phyloP scores from a whole-genome alignment of 2,329 filamentous ascomycete species.

The Pseudocercospora pini-densiflorae region DNA sequence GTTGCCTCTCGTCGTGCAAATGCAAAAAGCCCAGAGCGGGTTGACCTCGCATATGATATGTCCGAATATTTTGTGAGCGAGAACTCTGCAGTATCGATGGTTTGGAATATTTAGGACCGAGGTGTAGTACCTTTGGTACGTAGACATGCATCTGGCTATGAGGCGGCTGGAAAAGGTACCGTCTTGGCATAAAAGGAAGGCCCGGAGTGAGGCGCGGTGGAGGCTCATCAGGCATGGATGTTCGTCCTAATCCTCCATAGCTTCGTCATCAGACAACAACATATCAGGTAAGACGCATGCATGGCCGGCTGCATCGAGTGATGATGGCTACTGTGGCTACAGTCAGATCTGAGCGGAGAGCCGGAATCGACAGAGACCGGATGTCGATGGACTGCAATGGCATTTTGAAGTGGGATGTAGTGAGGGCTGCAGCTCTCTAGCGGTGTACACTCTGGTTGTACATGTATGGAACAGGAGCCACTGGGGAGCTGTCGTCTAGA shows the following conservation, averaged over 20 bases:
- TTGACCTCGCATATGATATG: no score
- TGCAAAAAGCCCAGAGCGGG: no score
- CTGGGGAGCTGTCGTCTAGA: neutral
- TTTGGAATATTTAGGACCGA: no score
- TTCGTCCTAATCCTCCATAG: neutral
- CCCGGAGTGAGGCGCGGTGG: neutral
- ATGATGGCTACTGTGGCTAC: neutral
- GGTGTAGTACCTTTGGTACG: no score
- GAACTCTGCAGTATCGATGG: no score
- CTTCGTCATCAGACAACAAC: conserved; percentile 5
- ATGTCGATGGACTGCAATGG: neutral
- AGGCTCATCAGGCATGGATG: neutral
- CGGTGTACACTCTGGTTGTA: neutral
- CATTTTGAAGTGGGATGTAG: neutral
- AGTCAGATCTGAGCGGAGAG: conserved; percentile 6
- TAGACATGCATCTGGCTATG: neutral
- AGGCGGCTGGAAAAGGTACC: no score
- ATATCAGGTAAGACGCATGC: conserved; percentile 3
- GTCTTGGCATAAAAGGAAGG: no score
- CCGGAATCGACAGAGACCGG: neutral
- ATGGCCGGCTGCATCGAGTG: neutral
- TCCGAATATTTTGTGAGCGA: no score
- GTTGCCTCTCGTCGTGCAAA: no score
- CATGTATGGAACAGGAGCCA: conserved; percentile 9
- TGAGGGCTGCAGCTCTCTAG: neutral